phyloP scores from a whole-genome alignment of 345 rosid species.

The Microthlaspi erraticum region DNA sequence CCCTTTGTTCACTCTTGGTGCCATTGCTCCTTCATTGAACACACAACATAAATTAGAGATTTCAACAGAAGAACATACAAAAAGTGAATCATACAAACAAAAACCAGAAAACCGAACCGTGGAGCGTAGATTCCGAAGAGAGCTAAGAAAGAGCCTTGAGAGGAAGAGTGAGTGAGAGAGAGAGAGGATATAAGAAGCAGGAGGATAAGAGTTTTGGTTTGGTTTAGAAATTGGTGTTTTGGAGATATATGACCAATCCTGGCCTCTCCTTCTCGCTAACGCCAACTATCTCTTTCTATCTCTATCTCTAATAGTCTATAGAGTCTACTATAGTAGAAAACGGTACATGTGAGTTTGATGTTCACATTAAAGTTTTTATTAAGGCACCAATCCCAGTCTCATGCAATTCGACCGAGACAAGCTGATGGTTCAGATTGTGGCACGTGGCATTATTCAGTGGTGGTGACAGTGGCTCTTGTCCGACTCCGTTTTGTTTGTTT shows the following conservation, averaged over 20 bases:
- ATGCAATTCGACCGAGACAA: constrained; percentile 42
- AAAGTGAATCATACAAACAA: constrained; percentile 15
- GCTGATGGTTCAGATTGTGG: constrained; percentile 16
- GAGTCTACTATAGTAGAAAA: background rate
- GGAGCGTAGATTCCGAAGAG: constrained; percentile 27
- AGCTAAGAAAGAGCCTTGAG: constrained; percentile 24
- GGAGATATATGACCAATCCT: constrained; percentile 37
- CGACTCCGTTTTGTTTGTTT: constrained; percentile 39
- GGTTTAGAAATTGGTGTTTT: constrained; percentile 23
- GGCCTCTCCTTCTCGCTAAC: constrained; percentile 47
- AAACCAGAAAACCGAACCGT: constrained; percentile 23
- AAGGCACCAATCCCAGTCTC: constrained; percentile 30
- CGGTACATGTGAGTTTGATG: constrained; percentile 41
- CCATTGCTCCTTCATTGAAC: constrained; percentile 52
- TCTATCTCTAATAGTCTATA: constrained; percentile 11
- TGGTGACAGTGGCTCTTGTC: constrained; percentile 43
- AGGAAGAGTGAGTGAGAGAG: background rate
- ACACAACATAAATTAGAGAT: constrained; percentile 18
- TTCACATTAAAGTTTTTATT: constrained; percentile 22
- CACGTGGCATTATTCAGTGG: constrained; percentile 35
- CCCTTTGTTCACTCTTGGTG: constrained; percentile 81
- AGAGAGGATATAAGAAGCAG: constrained; percentile 43
- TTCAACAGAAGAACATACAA: background rate
- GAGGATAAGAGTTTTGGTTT: constrained; percentile 49
- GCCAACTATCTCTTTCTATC: constrained; percentile 25